Conservation (phyloP, 2,329 filamentous ascomycete genomes). For the Drechslerella coelobrocha region DNA sequence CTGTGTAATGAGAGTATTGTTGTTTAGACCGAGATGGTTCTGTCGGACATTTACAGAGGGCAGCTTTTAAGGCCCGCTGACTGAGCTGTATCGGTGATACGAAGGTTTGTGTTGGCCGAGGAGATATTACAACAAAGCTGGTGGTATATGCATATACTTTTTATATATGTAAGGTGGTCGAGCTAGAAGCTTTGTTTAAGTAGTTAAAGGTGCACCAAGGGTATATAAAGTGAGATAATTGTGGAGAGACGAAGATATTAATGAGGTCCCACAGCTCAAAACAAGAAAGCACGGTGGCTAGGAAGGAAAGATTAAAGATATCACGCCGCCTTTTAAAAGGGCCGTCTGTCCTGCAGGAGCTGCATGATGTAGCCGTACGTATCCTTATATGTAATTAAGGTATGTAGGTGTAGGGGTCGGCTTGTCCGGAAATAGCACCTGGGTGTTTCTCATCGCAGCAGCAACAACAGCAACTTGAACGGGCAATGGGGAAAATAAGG, state of each 20-base stretch:
- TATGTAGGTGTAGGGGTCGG: slow-evolving; percentile 34
- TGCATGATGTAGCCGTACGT: slow-evolving; percentile 37
- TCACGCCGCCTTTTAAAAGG: slow-evolving; percentile 47
- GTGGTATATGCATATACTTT: slow-evolving; percentile 1
- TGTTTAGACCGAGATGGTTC: background rate
- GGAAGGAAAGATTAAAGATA: slow-evolving; percentile 23
- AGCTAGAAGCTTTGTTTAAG: background rate
- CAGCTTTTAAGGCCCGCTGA: background rate
- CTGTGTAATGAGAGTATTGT: background rate
- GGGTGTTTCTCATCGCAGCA: slow-evolving; percentile 46
- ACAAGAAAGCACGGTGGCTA: slow-evolving; percentile 12
- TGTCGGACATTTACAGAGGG: background rate
- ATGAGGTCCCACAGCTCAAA: background rate
- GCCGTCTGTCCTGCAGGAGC: slow-evolving; percentile 10
- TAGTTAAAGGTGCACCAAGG: background rate
- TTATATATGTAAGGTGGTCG: no score
- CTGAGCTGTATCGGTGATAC: slow-evolving; percentile 4
- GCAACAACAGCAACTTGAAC: slow-evolving; percentile 3
- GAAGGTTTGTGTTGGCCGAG: slow-evolving; percentile 24
- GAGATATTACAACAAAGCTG: slow-evolving; percentile 34
- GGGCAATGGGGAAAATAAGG: slow-evolving; percentile 14
- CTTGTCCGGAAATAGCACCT: slow-evolving; percentile 51
- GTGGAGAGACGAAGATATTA: background rate
- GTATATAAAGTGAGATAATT: slow-evolving; percentile 17
- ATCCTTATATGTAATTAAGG: slow-evolving; percentile 2